Base-by-base conservation (phyloP, 2,329 filamentous ascomycete genomes). In the Trichoderma sp. region DNA sequence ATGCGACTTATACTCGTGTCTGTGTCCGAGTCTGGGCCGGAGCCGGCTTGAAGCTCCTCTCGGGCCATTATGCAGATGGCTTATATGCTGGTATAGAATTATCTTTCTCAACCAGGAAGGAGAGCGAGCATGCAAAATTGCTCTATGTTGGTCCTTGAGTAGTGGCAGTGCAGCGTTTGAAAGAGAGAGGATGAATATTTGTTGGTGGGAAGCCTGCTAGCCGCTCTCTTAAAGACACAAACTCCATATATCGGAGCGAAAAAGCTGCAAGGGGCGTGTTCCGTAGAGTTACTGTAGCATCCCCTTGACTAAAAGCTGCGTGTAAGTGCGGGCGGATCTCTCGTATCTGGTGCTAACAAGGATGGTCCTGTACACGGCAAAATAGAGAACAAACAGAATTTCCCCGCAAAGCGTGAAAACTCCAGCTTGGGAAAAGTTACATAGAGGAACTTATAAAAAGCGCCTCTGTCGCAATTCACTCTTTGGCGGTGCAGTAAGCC, bases 11-110 rank as follows among this genome's bases (percentile, higher is more conserved):
- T 51, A 55, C 1, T 61, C 43, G 39, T n/a, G 5, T 68, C 30
- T 24, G 64, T 55, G 24, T 65, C 55, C 70, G 72, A 73, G 16
- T 69, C 72, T 60, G 74, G 28, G 6, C 7, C 39, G 39, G 39
- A 30, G 2, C 3, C 28, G 14, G 2, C 13, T 26, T 14, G 34
- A 4, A 51, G 61, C 18, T 18, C n/a, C 61, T 7, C 28, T 26
- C 14, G 52, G 18, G 49, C 32, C 60, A 24, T 34, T 32, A n/a
- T 49, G 46, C n/a, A n/a, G 21, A 66, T 16, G 16, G 16, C 5
- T 46, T n/a, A 3, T 21, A 10, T 21, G 43, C 3, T 21, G 14
- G 18, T 43, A 18, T n/a, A 43, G 18, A n/a, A 18, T 7, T 21
- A 21, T 46, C 2, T 21, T 39, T 43, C 2, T 21, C 6, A 49